phyloP scores from a whole-genome alignment of 805 yeast genomes.

The Barnettozyma pratensis region DNA sequence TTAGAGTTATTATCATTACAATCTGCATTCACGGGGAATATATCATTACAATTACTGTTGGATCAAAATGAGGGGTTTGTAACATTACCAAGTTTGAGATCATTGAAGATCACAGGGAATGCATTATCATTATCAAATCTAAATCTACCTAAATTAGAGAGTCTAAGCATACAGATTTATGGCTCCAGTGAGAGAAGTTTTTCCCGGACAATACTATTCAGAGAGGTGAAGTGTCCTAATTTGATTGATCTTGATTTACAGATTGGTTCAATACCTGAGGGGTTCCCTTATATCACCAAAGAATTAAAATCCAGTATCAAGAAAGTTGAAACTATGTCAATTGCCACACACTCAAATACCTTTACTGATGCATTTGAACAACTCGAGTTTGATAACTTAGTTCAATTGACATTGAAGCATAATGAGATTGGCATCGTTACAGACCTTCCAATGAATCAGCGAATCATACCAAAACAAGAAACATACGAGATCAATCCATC shows the following conservation, averaged over 20 bases:
- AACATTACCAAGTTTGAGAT: slow-evolving; percentile 6
- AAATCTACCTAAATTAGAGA: slow-evolving; percentile 10
- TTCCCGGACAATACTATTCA: slow-evolving; percentile 10
- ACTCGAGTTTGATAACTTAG: slow-evolving; percentile 2
- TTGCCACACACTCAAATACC: slow-evolving; percentile 1
- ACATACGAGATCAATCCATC: neutral
- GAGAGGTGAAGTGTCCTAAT: slow-evolving; percentile 6
- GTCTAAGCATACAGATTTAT: slow-evolving; percentile 12
- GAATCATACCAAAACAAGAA: neutral
- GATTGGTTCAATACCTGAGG: slow-evolving; percentile 4
- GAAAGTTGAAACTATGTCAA: neutral
- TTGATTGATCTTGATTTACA: neutral
- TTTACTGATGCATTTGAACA: slow-evolving; percentile 2
- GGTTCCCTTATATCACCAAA: slow-evolving; percentile 2
- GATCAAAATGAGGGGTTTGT: neutral
- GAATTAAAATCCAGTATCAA: neutral
- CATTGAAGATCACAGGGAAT: slow-evolving; percentile 18
- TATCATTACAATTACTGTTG: slow-evolving; percentile 1
- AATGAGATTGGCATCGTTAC: slow-evolving; percentile 3
- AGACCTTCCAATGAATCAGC: neutral
- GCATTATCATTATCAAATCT: slow-evolving; percentile 12
- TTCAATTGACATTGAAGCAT: slow-evolving; percentile 3
- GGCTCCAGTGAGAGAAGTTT: slow-evolving; percentile 17
- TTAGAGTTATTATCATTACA: slow-evolving; percentile 15
- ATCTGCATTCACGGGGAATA: slow-evolving; percentile 17